Evolutionary conservation across 176 grass and related monocot genomes (phyloP).

Genomic region (Oryza brachyantha): DNA sequence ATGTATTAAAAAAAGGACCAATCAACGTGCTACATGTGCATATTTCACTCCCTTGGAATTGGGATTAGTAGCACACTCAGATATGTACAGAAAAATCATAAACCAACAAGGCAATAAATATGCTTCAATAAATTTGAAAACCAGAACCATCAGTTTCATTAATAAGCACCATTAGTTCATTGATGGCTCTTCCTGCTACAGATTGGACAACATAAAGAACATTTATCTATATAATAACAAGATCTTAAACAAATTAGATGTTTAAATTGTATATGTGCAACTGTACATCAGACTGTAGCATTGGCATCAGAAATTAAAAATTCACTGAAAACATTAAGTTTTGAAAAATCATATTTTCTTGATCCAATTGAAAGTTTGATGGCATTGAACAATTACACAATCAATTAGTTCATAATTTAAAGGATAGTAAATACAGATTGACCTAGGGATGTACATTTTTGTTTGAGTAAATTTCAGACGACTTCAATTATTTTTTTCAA

Average conservation of each 20-base stretch:
- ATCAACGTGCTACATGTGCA: background rate
- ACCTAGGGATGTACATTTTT: background rate
- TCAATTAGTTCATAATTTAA: constrained; percentile 1
- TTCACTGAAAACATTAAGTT: background rate
- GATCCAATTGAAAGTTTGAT: constrained; percentile 14
- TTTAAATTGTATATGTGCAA: background rate
- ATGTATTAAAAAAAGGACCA: background rate
- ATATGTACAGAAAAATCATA: background rate
- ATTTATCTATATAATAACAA: constrained; percentile 2
- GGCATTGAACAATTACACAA: background rate
- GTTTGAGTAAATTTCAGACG: no score
- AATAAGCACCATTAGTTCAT: constrained; percentile 12
- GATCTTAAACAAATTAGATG: background rate
- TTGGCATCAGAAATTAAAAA: background rate
- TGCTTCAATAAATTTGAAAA: constrained; percentile 15
- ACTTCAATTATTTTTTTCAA: no score
- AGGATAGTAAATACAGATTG: background rate
- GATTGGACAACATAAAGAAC: background rate
- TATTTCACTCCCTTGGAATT: background rate
- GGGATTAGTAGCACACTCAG: background rate
- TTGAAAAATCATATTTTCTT: background rate
- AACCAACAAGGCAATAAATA: background rate
- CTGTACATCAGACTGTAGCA: background rate
- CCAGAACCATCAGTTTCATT: background rate
- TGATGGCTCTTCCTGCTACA: background rate